phyloP scores from a whole-genome alignment of 495 filamentous ascomycete genomes.

The Hypoxylon fuscum region DNA sequence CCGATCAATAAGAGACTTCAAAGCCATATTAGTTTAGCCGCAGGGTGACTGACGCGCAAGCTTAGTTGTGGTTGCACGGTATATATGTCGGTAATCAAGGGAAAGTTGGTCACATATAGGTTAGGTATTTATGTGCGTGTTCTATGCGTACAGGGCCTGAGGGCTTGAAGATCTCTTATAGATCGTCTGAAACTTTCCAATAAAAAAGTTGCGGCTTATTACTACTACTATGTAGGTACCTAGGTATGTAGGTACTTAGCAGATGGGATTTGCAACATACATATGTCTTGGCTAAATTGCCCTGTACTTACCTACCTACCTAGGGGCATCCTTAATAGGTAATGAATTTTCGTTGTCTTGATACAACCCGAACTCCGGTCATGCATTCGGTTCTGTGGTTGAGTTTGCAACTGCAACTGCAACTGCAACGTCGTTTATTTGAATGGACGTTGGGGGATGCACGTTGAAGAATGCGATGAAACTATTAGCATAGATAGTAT shows the following conservation, averaged over 20 bases:
- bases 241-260: not conserved
- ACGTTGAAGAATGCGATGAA: not conserved
- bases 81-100: conserved; percentile 21
- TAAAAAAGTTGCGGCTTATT: conserved; percentile 35
- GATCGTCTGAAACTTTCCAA: conserved; percentile 28
- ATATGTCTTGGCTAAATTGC: conserved; percentile 37
- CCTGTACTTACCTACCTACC: conserved; percentile 4
- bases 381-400: not conserved
- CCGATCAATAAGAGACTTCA: conserved; percentile 46
- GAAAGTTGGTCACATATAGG: conserved; percentile 7
- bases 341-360: conserved; percentile 9
- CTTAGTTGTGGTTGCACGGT: conserved; percentile 3
- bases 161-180: conserved; percentile 27
- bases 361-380: conserved; percentile 21
- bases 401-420: conserved; percentile 19
- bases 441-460: not conserved
- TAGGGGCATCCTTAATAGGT: conserved; percentile 1
- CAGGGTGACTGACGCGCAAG: conserved; percentile 26
- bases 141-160: conserved; percentile 18
- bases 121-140: conserved; percentile 3
- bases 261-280: conserved; percentile 20
- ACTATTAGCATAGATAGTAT: too few relatives aligned
- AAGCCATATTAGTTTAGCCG: conserved; percentile 45
- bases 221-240: conserved; percentile 1
- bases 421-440: conserved; percentile 24